Evolutionary conservation across 768 basidiomycete species (phyloP).

Genomic region (Solioccasus polychromus): DNA sequence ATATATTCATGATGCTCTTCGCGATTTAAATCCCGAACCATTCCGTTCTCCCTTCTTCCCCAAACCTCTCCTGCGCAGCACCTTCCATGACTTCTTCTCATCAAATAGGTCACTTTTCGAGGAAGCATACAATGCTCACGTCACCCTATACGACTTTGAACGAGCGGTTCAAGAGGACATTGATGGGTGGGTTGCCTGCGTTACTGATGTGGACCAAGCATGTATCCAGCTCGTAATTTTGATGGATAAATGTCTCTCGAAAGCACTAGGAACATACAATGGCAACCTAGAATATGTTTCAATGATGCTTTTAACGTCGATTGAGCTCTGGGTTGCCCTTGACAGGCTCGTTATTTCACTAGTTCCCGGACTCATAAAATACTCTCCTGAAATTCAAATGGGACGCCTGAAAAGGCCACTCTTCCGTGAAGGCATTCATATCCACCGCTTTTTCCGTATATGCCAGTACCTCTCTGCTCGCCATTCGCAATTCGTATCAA

Average conservation of each 20-base stretch:
- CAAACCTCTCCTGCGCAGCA: background rate
- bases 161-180: slow-evolving; percentile 25
- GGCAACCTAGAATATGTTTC: slow-evolving; percentile 38
- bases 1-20: slow-evolving; percentile 23
- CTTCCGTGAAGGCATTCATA: slow-evolving; percentile 9
- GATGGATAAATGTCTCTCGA: slow-evolving; percentile 21
- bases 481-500: no score
- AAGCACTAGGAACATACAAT: slow-evolving; percentile 23
- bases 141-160: slow-evolving; percentile 32
- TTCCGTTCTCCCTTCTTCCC: background rate
- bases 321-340: slow-evolving; percentile 38
- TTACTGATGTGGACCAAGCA: background rate
- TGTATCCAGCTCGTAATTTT: slow-evolving; percentile 12
- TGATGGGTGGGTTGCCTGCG: slow-evolving; percentile 28
- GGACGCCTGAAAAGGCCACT: slow-evolving; percentile 30
- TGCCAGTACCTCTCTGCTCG: background rate
- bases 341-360: background rate
- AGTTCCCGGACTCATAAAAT: background rate
- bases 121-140: background rate
- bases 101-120: background rate
- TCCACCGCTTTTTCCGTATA: background rate
- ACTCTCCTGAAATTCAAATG: background rate
- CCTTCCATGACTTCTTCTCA: background rate
- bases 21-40: background rate
- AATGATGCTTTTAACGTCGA: slow-evolving; percentile 35